These are phyloP conservation scores for Athelia psychrophila DNA, from an alignment of 1,284 basidiomycete species.

Conservation along the genomic window DNA sequence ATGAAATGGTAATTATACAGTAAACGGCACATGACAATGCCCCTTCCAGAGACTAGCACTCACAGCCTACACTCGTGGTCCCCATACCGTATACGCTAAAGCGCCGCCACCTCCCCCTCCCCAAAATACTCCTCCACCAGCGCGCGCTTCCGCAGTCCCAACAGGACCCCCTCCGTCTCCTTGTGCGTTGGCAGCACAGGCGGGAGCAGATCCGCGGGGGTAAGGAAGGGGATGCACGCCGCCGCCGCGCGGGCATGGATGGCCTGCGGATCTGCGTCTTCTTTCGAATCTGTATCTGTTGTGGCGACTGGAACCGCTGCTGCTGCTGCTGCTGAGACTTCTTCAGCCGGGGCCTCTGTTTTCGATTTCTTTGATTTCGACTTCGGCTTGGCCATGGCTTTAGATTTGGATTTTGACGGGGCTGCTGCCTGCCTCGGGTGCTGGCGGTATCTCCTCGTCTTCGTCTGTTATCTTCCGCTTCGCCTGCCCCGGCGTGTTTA, in stretches of 20 bases:
- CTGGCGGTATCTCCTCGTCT: conserved; percentile 20
- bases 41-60: no score
- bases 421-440: not conserved
- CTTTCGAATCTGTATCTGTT: no score
- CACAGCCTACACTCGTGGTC: no score
- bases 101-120: conserved; percentile 7
- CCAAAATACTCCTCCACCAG: conserved; percentile 81
- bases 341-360: not conserved
- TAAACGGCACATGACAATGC: no score
- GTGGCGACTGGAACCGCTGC: no score
- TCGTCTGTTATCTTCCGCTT: conserved; percentile 54
- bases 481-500: conserved; percentile 17
- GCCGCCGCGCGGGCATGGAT: conserved; percentile 58
- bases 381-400: not conserved
- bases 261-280: conserved; percentile 31
- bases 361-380: not conserved
- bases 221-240: conserved; percentile 75
- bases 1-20: no score
- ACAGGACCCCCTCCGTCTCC: conserved; percentile 79
- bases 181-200: conserved; percentile 73
- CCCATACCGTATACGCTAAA: no score
- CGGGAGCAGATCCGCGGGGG: conserved; percentile 66
- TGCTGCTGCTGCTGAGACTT: conserved; percentile 11
- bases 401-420: not conserved
- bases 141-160: conserved; percentile 79